phyloP scores from a whole-genome alignment of 768 basidiomycete species.

The Auricularia sp. region DNA sequence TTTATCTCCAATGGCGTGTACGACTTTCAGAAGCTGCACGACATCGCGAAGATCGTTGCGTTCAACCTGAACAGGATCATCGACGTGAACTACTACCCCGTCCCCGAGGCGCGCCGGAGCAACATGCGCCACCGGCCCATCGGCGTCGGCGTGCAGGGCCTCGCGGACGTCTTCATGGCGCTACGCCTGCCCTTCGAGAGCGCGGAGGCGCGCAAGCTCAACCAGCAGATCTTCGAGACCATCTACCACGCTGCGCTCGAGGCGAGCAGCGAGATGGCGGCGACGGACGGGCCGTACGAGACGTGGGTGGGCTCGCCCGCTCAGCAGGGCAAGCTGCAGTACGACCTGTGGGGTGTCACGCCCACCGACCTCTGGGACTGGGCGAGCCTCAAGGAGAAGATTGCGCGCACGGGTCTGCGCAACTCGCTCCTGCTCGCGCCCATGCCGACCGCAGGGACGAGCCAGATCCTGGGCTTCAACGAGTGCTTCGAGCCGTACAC shows the following conservation, averaged over 20 bases:
- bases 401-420: constrained; percentile 67
- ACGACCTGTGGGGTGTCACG: constrained; percentile 89
- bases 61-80: constrained; percentile 92
- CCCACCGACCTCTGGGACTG: constrained; percentile 93
- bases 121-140: constrained; percentile 98
- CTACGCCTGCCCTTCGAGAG: constrained; percentile 95
- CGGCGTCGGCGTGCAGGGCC: constrained; percentile 93
- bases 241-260: constrained; percentile 95
- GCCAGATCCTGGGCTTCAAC: constrained; percentile 96
- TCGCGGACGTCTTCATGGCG: constrained; percentile 97
- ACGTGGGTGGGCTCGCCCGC: constrained; percentile 90
- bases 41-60: constrained; percentile 85
- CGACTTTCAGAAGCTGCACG: constrained; percentile 92
- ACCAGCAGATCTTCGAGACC: constrained; percentile 95
- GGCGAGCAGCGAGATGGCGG: constrained; percentile 80
- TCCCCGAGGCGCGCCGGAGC: constrained; percentile 80
- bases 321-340: constrained; percentile 78
- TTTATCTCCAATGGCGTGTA: constrained; percentile 75
- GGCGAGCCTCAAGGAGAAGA: constrained; percentile 75
- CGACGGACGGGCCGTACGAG: constrained; percentile 71
- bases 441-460: constrained; percentile 99
- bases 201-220: constrained; percentile 72
- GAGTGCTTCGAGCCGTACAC: constrained; percentile 99
- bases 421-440: constrained; percentile 89
- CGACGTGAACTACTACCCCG: constrained; percentile 91